phyloP scores from a whole-genome alignment of 23 red algal genomes.

The Chondrus crispus region DNA sequence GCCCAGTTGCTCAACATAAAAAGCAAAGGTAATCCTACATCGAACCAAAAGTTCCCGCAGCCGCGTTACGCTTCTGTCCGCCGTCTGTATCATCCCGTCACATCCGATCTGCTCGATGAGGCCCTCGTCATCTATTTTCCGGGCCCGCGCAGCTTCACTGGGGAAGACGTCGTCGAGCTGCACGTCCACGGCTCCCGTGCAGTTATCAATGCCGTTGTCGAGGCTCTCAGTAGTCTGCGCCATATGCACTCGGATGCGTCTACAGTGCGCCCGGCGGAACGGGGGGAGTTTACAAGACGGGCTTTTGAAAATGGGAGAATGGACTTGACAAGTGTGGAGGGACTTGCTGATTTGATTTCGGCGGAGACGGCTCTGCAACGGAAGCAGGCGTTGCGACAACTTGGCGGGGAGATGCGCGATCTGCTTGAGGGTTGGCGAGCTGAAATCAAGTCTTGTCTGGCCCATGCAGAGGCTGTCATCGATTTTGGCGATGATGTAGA shows the following conservation, averaged over 20 bases:
- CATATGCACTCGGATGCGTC: neutral
- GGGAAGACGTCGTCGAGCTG: constrained; percentile 94
- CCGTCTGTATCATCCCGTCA: constrained; percentile 31
- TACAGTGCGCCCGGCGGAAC: constrained; percentile 48
- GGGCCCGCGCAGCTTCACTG: constrained; percentile 77
- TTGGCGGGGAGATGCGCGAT: constrained; percentile 54
- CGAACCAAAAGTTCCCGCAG: neutral
- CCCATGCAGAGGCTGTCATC: constrained; percentile 81
- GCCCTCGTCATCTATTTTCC: constrained; percentile 84
- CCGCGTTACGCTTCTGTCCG: constrained; percentile 26
- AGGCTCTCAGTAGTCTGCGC: constrained; percentile 32
- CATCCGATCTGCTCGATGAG: constrained; percentile 75
- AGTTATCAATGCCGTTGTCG: constrained; percentile 61
- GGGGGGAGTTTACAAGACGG: constrained; percentile 89
- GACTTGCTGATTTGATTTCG: constrained; percentile 83
- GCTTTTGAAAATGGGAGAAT: constrained; percentile 85
- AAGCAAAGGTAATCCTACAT: neutral
- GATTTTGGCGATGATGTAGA: constrained; percentile 94
- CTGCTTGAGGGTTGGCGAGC: constrained; percentile 62
- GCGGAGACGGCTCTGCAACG: constrained; percentile 76
- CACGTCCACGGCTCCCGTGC: constrained; percentile 91
- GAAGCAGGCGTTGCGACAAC: constrained; percentile 64
- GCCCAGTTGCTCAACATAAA: neutral
- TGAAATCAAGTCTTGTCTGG: constrained; percentile 63
- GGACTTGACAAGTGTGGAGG: constrained; percentile 80